These are phyloP conservation scores for Spizellomyces sp. DNA, from an alignment of 192 early-diverging fungal species.

Conservation along the genomic window DNA sequence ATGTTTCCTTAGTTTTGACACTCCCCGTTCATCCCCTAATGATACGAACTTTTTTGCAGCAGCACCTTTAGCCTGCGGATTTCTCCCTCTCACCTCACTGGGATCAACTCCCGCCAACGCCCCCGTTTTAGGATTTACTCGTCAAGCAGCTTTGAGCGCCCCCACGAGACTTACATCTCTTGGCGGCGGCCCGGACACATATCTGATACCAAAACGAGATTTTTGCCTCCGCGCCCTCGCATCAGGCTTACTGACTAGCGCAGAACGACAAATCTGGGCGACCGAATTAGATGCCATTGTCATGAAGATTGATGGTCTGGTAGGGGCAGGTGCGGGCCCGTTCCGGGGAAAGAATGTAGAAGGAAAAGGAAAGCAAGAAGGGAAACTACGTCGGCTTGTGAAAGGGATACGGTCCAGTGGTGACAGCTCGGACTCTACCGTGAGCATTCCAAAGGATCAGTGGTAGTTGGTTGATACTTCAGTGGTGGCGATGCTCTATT, in stretches of 20 bases:
- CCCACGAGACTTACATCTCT: neutral
- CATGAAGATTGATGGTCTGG: neutral
- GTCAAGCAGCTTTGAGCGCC: neutral
- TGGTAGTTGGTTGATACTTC: neutral
- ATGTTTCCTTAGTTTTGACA: neutral
- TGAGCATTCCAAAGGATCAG: neutral
- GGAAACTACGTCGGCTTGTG: neutral
- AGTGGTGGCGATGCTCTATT: too few species aligned
- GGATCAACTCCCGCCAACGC: neutral
- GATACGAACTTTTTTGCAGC: too few species aligned
- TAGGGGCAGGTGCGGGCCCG: neutral
- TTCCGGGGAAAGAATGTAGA: neutral
- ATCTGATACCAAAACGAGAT: constrained; percentile 13
- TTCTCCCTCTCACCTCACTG: neutral
- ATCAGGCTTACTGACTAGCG: constrained; percentile 1
- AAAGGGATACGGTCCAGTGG: neutral
- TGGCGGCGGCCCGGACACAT: neutral
- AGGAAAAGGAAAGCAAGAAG: neutral
- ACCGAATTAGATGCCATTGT: constrained; percentile 3
- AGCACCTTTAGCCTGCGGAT: neutral
- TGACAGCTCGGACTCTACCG: neutral
- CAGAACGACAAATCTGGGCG: constrained; percentile 17
- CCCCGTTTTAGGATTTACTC: neutral
- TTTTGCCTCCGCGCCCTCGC: constrained; percentile 27
- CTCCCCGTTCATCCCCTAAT: too few species aligned